These are phyloP conservation scores for Metschnikowia continentalis DNA, from an alignment of 805 yeast species.

Conservation along the genomic window DNA sequence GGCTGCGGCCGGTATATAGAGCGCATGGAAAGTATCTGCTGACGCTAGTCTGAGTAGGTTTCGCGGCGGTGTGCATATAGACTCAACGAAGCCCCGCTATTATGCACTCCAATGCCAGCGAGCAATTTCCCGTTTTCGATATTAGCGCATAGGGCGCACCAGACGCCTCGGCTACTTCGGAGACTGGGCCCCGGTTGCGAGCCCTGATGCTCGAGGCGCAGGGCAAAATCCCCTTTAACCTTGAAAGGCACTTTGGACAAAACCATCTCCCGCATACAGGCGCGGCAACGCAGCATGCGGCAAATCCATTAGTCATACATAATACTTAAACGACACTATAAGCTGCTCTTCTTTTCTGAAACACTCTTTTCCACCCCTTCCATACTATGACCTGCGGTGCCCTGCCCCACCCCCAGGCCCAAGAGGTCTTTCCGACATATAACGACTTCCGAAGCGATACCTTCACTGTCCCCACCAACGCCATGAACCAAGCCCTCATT, in stretches of 20 bases:
- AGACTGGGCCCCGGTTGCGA: background rate
- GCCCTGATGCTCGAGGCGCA: background rate
- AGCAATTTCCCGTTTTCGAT: too few relatives aligned
- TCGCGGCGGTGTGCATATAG: background rate
- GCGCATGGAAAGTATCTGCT: background rate
- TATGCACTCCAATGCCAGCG: too few relatives aligned
- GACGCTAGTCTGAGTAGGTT: background rate
- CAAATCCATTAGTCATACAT: slow-evolving; percentile 1
- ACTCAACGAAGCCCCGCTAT: background rate
- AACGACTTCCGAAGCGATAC: slow-evolving; percentile 65
- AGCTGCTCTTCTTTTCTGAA: background rate
- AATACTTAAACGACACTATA: background rate
- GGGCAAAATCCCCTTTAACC: background rate
- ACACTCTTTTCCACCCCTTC: background rate
- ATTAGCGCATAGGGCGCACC: too few relatives aligned
- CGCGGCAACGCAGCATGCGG: slow-evolving; percentile 1
- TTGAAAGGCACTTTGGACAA: background rate
- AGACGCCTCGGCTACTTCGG: too few relatives aligned
- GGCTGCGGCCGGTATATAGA: background rate
- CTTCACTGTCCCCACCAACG: slow-evolving; percentile 78
- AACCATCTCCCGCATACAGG: background rate
- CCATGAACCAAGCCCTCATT: slow-evolving; percentile 63
- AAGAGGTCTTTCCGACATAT: slow-evolving; percentile 9
- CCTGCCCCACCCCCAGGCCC: background rate
- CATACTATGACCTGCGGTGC: slow-evolving; percentile 11